Conservation (phyloP, 2,329 filamentous ascomycete genomes). For the Mariannaea elegans region DNA sequence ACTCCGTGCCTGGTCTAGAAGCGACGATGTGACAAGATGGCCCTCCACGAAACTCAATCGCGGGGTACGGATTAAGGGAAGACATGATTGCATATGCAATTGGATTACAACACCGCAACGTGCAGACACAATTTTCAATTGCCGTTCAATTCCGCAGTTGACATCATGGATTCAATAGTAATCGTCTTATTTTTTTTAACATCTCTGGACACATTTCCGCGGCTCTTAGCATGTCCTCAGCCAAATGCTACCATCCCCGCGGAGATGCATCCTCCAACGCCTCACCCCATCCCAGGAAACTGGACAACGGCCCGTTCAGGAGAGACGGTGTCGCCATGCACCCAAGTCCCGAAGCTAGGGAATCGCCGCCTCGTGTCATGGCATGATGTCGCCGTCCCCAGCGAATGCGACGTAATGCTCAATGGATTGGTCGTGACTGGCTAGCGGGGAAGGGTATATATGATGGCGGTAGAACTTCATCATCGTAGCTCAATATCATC, state of each 20-base stretch:
- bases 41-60: background rate
- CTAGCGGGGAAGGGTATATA: background rate
- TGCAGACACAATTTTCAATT: too few relatives aligned
- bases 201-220: background rate
- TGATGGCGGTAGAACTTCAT: background rate
- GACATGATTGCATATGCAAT: background rate
- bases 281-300: slow-evolving; percentile 35
- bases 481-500: slow-evolving; percentile 5
- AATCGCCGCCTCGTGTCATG: slow-evolving; percentile 9
- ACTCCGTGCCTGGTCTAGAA: too few relatives aligned
- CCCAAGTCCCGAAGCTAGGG: slow-evolving; percentile 3
- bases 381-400: slow-evolving; percentile 19
- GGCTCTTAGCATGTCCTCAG: background rate
- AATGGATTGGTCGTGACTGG: background rate
- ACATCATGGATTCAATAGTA: too few relatives aligned
- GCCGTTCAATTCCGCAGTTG: background rate
- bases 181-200: too few relatives aligned
- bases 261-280: slow-evolving; percentile 36
- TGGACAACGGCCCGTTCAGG: slow-evolving; percentile 31
- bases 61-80: background rate
- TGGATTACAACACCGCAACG: background rate
- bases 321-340: too few relatives aligned
- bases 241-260: slow-evolving; percentile 25
- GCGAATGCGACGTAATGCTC: background rate
- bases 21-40: too few relatives aligned